Percentiles rank a stretch among this genome's conserved stretches.
These are phyloP conservation scores for Royoungia palumana DNA, from an alignment of 768 basidiomycete genomes.

Conservation along the genomic window DNA sequence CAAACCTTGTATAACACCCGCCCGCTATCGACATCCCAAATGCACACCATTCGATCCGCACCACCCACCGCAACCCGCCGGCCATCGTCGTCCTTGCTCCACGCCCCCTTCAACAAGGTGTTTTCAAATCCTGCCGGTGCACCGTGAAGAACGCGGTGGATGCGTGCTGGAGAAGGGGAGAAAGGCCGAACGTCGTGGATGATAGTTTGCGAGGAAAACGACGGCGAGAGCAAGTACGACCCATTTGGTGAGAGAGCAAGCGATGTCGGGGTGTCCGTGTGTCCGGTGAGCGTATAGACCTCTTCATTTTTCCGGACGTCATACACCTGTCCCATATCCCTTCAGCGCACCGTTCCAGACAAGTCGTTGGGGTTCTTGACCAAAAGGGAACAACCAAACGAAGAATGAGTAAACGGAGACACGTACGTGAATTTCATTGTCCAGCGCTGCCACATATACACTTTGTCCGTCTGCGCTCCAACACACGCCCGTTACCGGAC, in stretches of 20 bases:
- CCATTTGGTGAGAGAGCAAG: slow-evolving; percentile 90
- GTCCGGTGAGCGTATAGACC: slow-evolving; percentile 77
- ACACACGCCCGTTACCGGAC: slow-evolving; percentile 87
- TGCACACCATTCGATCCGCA: slow-evolving; percentile 81
- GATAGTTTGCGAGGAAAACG: slow-evolving; percentile 83
- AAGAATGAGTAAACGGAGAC: not conserved
- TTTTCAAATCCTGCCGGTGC: slow-evolving; percentile 95
- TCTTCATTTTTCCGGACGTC: slow-evolving; percentile 85
- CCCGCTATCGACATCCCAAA: slow-evolving; percentile 82
- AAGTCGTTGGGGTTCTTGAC: not conserved
- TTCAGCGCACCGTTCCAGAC: not conserved
- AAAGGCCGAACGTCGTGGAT: slow-evolving; percentile 95
- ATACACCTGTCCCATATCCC: slow-evolving; percentile 55
- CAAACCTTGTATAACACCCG: slow-evolving; percentile 75
- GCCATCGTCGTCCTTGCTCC: slow-evolving; percentile 86
- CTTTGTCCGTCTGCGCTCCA: slow-evolving; percentile 91
- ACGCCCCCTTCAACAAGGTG: slow-evolving; percentile 75
- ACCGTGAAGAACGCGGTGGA: slow-evolving; percentile 77
- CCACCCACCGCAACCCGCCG: slow-evolving; percentile 83
- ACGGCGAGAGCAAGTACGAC: slow-evolving; percentile 83
- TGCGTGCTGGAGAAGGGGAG: slow-evolving; percentile 74
- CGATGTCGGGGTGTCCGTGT: slow-evolving; percentile 91
- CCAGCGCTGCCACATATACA: slow-evolving; percentile 88
- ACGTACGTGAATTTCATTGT: slow-evolving; percentile 94
- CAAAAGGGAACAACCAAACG: too few relatives aligned